Percentiles rank a stretch among this genome's conserved stretches.
Evolutionary conservation across 1,139 yeast species (phyloP).

Genomic region (Zygoascus meyerae): DNA sequence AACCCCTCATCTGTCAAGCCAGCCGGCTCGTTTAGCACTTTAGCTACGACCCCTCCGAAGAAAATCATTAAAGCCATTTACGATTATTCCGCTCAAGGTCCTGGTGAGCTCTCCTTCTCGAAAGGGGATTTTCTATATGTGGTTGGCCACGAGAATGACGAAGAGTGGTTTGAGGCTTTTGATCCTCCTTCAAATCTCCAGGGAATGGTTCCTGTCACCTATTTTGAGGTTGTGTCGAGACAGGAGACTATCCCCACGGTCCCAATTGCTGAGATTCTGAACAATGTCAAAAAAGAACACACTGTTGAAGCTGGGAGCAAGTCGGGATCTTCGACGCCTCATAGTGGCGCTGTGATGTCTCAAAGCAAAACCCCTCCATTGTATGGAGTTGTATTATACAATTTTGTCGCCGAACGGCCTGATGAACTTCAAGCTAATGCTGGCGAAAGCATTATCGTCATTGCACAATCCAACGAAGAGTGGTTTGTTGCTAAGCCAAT

Average conservation of each 20-base stretch:
- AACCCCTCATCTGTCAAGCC: not conserved
- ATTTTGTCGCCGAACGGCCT: slow-evolving; percentile 79
- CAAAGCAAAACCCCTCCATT: slow-evolving; percentile 33
- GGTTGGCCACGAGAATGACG: slow-evolving; percentile 51
- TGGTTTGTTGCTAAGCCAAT: slow-evolving; percentile 98
- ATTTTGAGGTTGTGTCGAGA: slow-evolving; percentile 75
- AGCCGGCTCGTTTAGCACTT: not conserved
- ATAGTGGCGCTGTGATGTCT: slow-evolving; percentile 9
- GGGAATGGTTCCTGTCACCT: slow-evolving; percentile 84
- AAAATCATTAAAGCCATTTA: slow-evolving; percentile 80
- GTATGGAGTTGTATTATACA: slow-evolving; percentile 68
- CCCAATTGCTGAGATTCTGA: slow-evolving; percentile 20
- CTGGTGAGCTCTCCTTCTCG: slow-evolving; percentile 70
- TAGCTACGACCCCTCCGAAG: slow-evolving; percentile 48
- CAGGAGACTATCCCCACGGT: slow-evolving; percentile 38
- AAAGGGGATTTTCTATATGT: slow-evolving; percentile 91
- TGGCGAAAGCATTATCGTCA: slow-evolving; percentile 85
- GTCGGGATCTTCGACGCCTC: slow-evolving; percentile 2
- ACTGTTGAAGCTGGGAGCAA: slow-evolving; percentile 7
- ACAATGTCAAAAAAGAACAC: slow-evolving; percentile 1
- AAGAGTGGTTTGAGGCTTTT: slow-evolving; percentile 83
- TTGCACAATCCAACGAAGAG: slow-evolving; percentile 93
- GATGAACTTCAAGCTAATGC: slow-evolving; percentile 81
- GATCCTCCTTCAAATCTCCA: slow-evolving; percentile 72
- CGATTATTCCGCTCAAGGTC: slow-evolving; percentile 72